Base-by-base conservation (phyloP, 2,329 filamentous ascomycete genomes). In the Sporothrix inflata region DNA sequence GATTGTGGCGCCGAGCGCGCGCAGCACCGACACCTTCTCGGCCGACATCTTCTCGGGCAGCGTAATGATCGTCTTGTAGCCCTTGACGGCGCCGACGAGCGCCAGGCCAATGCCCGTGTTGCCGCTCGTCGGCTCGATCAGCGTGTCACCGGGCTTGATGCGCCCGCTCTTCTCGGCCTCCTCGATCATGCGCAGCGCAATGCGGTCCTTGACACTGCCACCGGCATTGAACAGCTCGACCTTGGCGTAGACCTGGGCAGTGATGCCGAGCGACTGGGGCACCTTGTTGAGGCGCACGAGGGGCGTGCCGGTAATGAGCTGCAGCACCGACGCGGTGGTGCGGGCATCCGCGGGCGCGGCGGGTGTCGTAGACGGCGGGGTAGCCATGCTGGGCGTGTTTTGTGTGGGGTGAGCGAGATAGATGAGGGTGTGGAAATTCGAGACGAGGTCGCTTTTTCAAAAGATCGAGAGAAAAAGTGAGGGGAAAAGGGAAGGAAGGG, bases 1-100 rank as follows among this genome's bases (percentile, higher is more conserved):
- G 82, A 99, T 98, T 79, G 97, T 98, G 55, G 96, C 96, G 75
- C 95, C 95, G 69, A 99, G 88, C 40, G 96, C 95, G 77, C 94
- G 92, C 74, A 99, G 87, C 38, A 99, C 96, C 1, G 95, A 92
- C 51, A 99, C 96, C 83, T 99, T 99, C 83, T 99, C 96, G 65
- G 94, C 92, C 1, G 94, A 98, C 96, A 99, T 99, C 87, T 99
- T 99, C 84, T 99, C 96, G 69, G 96, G 96, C 61, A 99, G 89
- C 12, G 96, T 99, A 82, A 99, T 99, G 83, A 99, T 98, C 53
- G 94, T 97, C 83, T 95, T 95, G 87, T 98, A 99, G 76, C 94
- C 95, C 85, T 98, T 98, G 79, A 99, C 92, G 19, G 96, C 96
- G 72, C 90, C 95, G 21, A 98, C 95, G 45, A 99, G 89, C 38